These are phyloP conservation scores for Rhodotorula sp. DNA, from an alignment of 1,284 basidiomycete genomes.

Conservation along the genomic window DNA sequence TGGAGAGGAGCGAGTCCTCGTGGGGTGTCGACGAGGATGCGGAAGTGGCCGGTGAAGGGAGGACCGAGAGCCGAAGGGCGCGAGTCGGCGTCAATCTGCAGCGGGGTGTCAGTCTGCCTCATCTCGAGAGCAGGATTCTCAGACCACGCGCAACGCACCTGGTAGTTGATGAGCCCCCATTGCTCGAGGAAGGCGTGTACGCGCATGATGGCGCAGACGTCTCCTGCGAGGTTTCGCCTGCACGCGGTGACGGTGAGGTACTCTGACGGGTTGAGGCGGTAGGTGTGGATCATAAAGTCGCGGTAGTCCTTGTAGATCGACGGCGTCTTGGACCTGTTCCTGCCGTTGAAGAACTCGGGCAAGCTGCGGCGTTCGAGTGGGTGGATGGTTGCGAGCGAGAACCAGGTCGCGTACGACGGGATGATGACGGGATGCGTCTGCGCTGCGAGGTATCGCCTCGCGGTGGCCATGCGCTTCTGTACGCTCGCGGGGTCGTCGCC, in stretches of 20 bases:
- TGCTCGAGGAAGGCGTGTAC: constrained; percentile 98
- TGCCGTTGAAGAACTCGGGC: constrained; percentile 97
- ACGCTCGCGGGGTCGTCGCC: constrained; percentile 24
- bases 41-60: constrained; percentile 98
- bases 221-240: constrained; percentile 89
- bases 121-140: no score
- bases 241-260: constrained; percentile 98
- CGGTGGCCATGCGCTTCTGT: constrained; percentile 47
- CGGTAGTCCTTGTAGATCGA: constrained; percentile 98
- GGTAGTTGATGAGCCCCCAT: constrained; percentile 99
- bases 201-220: constrained; percentile 98
- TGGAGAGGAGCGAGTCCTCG: constrained; percentile 93
- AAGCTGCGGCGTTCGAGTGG: constrained; percentile 87
- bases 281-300: constrained; percentile 99
- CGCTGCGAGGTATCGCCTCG: constrained; percentile 87
- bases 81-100: constrained; percentile 94
- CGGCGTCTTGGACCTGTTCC: constrained; percentile 92
- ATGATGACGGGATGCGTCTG: constrained; percentile 93
- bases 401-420: constrained; percentile 97
- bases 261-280: constrained; percentile 87
- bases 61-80: constrained; percentile 90
- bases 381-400: constrained; percentile 90
- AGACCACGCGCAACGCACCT: constrained; percentile 56
- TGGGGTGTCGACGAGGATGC: constrained; percentile 94
- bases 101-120: no score